Percentiles rank a stretch among this genome's conserved stretches.
These are phyloP conservation scores for Chamaecyparis obtusa DNA, from an alignment of 75 land plant species.

Conservation along the genomic window DNA sequence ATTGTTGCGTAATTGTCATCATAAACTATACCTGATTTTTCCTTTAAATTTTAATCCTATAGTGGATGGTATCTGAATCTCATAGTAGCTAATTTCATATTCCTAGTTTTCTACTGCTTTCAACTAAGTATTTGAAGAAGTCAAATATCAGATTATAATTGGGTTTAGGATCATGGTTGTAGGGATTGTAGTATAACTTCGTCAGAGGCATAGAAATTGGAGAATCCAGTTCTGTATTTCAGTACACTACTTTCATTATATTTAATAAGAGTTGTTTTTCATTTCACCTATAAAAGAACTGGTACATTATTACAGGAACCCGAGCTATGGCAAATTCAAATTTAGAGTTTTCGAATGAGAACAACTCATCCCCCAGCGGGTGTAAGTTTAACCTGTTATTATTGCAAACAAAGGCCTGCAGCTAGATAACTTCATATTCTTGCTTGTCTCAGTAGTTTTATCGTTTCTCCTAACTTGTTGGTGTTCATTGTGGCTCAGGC, in stretches of 20 bases:
- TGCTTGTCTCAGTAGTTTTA: neutral
- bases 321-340: neutral
- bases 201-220: neutral
- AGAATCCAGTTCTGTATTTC: neutral
- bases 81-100: neutral
- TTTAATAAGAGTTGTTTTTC: neutral
- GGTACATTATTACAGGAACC: neutral
- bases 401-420: neutral
- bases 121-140: neutral
- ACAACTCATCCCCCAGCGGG: neutral
- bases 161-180: neutral
- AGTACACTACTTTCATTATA: neutral
- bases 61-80: neutral
- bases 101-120: neutral
- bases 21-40: neutral
- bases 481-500: constrained; percentile 3
- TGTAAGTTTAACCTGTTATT: neutral
- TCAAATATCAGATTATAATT: neutral
- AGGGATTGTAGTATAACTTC: neutral
- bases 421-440: neutral
- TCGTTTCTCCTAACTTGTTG: neutral
- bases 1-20: neutral
- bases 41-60: neutral
- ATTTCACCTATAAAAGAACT: neutral
- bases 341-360: neutral